Evolutionary conservation across 2,329 filamentous ascomycete genomes (phyloP).

Genomic region (Diaporthe sp.): DNA sequence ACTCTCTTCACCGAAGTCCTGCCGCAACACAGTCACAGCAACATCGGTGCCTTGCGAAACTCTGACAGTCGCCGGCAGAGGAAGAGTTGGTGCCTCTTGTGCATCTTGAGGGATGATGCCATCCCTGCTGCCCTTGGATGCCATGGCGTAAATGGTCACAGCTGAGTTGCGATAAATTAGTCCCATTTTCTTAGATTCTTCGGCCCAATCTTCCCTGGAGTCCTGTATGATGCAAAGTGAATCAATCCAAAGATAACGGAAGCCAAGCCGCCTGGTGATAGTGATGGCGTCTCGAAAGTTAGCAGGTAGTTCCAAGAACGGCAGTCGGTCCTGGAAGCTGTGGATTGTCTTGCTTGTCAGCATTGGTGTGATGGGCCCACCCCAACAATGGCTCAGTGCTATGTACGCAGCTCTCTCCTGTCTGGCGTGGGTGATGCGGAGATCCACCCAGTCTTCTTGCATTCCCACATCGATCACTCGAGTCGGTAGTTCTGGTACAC

Average conservation of each 20-base stretch:
- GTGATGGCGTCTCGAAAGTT: background rate
- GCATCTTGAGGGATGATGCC: background rate
- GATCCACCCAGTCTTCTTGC: background rate
- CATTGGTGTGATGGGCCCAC: background rate
- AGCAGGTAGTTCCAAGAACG: background rate
- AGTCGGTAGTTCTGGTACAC: background rate
- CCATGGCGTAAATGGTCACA: background rate
- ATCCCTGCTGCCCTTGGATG: background rate
- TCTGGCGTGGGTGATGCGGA: background rate
- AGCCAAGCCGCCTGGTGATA: background rate
- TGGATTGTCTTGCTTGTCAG: background rate
- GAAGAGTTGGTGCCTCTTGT: background rate
- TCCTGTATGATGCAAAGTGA: conserved; percentile 5
- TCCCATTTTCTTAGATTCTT: background rate
- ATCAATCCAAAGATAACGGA: conserved; percentile 1
- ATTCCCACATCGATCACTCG: background rate
- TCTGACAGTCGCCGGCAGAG: background rate
- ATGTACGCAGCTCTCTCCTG: background rate
- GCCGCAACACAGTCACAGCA: background rate
- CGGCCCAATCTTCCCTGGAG: background rate
- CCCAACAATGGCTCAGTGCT: background rate
- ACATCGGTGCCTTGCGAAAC: background rate
- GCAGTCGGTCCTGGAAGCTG: background rate
- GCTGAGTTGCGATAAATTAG: background rate
- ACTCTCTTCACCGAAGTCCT: background rate